Percentiles rank a stretch among this genome's conserved stretches.
These are phyloP conservation scores for Penicillium sp. DNA, from an alignment of 2,329 filamentous ascomycete species.

Conservation along the genomic window DNA sequence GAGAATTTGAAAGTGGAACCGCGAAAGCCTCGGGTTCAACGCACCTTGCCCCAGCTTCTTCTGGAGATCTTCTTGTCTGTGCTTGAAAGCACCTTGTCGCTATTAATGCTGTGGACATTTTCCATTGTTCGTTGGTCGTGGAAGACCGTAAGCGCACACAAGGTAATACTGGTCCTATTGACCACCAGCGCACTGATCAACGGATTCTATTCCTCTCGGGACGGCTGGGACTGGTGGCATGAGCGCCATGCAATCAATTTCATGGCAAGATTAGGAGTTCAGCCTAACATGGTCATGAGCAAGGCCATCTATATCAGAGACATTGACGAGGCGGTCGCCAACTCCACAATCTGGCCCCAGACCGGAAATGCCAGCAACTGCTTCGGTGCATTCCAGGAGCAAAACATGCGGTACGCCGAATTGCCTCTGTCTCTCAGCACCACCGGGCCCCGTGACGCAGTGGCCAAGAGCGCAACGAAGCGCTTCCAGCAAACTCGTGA, in stretches of 20 bases:
- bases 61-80: slow-evolving; percentile 71
- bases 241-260: slow-evolving; percentile 77
- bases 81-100: slow-evolving; percentile 69
- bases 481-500: slow-evolving; percentile 77
- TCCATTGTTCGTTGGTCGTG: slow-evolving; percentile 63
- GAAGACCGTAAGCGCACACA: slow-evolving; percentile 68
- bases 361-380: slow-evolving; percentile 37
- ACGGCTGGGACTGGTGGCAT: slow-evolving; percentile 75
- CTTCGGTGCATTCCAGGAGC: slow-evolving; percentile 46
- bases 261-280: slow-evolving; percentile 77
- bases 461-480: slow-evolving; percentile 42
- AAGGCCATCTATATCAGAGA: slow-evolving; percentile 81
- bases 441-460: slow-evolving; percentile 28
- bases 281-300: slow-evolving; percentile 76
- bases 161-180: slow-evolving; percentile 68
- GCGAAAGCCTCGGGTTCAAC: slow-evolving; percentile 58
- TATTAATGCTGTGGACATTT: slow-evolving; percentile 73
- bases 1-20: slow-evolving; percentile 35
- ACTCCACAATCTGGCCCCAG: slow-evolving; percentile 30
- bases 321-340: slow-evolving; percentile 63
- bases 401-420: slow-evolving; percentile 36
- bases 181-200: slow-evolving; percentile 69
- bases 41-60: slow-evolving; percentile 65
- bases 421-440: slow-evolving; percentile 30
- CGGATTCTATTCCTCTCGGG: slow-evolving; percentile 68